phyloP scores from a whole-genome alignment of 805 yeast genomes.

The Scheffersomyces stipitis region DNA sequence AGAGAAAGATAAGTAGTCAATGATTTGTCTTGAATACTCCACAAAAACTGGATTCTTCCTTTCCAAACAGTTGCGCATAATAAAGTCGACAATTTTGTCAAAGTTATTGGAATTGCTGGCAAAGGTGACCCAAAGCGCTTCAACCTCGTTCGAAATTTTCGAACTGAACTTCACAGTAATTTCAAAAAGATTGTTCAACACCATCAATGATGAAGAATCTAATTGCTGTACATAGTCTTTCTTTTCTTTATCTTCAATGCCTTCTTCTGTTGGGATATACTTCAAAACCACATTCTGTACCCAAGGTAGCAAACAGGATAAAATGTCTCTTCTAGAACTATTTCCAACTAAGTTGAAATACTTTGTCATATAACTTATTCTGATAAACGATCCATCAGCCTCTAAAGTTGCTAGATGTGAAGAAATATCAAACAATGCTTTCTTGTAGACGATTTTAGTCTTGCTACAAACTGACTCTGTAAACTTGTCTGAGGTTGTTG shows the following conservation, averaged over 20 bases:
- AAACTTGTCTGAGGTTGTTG: conserved; percentile 51
- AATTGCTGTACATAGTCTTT: conserved; percentile 9
- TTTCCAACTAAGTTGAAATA: conserved; percentile 58
- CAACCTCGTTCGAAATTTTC: conserved; percentile 79
- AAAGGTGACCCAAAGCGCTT: conserved; percentile 93
- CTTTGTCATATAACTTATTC: conserved; percentile 73
- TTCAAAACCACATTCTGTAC: conserved; percentile 76
- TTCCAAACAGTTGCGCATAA: conserved; percentile 65
- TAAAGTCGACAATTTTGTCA: conserved; percentile 67
- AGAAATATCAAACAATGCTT: conserved; percentile 79
- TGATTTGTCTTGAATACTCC: conserved; percentile 74
- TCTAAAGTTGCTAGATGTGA: conserved; percentile 58
- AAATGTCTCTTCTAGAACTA: conserved; percentile 69
- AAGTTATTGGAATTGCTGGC: conserved; percentile 73
- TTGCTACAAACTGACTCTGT: conserved; percentile 71
- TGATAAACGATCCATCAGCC: conserved; percentile 56
- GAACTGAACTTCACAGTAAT: conserved; percentile 78
- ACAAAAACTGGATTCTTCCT: conserved; percentile 73
- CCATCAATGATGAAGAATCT: conserved; percentile 53
- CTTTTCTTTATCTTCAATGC: conserved; percentile 6
- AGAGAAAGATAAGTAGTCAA: conserved; percentile 67
- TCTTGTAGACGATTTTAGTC: conserved; percentile 81
- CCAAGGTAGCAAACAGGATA: conserved; percentile 88
- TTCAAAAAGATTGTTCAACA: conserved; percentile 75
- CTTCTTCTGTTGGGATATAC: conserved; percentile 6